phyloP scores from a whole-genome alignment of 2,329 filamentous ascomycete genomes.

The Verticillium albo-atrum region DNA sequence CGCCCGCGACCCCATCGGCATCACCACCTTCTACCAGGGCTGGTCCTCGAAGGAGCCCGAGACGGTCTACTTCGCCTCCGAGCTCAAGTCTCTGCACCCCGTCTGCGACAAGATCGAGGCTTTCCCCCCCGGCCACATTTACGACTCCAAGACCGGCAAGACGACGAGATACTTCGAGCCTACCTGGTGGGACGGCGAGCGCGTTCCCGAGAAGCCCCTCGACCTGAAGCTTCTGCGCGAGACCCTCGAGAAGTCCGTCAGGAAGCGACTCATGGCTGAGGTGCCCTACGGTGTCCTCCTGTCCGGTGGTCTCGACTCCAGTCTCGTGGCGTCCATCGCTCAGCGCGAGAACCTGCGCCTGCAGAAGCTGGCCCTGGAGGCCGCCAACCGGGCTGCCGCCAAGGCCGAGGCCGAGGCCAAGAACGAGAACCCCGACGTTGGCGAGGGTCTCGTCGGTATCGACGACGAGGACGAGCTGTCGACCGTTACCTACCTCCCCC shows the following conservation, averaged over 20 bases:
- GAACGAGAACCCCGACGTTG: constrained; percentile 51
- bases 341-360: constrained; percentile 84
- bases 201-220: constrained; percentile 73
- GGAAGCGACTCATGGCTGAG: constrained; percentile 97
- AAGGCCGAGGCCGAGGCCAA: constrained; percentile 37
- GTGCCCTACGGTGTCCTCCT: constrained; percentile 95
- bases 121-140: constrained; percentile 94
- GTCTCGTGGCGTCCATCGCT: constrained; percentile 89
- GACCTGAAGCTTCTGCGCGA: constrained; percentile 79
- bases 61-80: constrained; percentile 92
- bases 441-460: constrained; percentile 82
- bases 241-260: constrained; percentile 82
- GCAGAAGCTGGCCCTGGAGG: constrained; percentile 57
- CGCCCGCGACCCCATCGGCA: constrained; percentile 91
- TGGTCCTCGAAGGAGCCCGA: constrained; percentile 78
- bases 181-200: constrained; percentile 81
- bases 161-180: constrained; percentile 88
- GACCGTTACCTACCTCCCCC: constrained; percentile 84
- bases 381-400: constrained; percentile 36
- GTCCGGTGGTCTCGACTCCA: constrained; percentile 93
- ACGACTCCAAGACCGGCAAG: constrained; percentile 86
- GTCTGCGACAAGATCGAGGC: constrained; percentile 94
- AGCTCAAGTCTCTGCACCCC: constrained; percentile 87
- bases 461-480: constrained; percentile 87
- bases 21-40: constrained; percentile 97